phyloP scores from a whole-genome alignment of 495 filamentous ascomycete genomes.

The Penicillium diatomitis region DNA sequence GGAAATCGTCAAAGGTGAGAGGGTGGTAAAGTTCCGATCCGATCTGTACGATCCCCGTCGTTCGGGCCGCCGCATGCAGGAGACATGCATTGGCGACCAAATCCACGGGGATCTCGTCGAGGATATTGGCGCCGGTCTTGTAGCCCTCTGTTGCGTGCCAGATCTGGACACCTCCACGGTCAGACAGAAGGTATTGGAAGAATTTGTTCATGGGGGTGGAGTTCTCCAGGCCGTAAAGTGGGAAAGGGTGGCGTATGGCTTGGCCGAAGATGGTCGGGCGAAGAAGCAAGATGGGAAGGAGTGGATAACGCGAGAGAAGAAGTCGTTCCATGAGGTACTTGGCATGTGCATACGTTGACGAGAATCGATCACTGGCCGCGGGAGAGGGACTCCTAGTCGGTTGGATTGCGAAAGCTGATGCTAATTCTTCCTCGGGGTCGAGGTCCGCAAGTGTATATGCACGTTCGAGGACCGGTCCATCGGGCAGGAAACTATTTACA shows the following conservation, averaged over 20 bases:
- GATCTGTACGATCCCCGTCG: slow-evolving; percentile 26
- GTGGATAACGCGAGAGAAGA: slow-evolving; percentile 18
- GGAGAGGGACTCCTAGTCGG: slow-evolving; percentile 4
- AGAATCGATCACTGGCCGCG: slow-evolving; percentile 13
- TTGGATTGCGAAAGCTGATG: slow-evolving; percentile 15
- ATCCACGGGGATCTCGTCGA: slow-evolving; percentile 35
- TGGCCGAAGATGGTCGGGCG: slow-evolving; percentile 35
- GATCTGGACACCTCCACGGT: slow-evolving; percentile 19
- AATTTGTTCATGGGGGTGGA: slow-evolving; percentile 30
- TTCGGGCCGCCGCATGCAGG: slow-evolving; percentile 25
- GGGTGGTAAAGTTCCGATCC: slow-evolving; percentile 24
- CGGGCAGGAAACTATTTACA: slow-evolving; percentile 28
- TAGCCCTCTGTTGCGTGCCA: slow-evolving; percentile 29
- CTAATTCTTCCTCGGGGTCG: slow-evolving; percentile 26
- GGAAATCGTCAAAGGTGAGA: slow-evolving; percentile 21
- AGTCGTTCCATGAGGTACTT: slow-evolving; percentile 34
- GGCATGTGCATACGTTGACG: slow-evolving; percentile 29
- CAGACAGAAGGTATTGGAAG: slow-evolving; percentile 19
- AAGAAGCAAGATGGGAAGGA: slow-evolving; percentile 27
- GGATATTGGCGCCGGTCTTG: slow-evolving; percentile 21
- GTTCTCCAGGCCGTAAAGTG: slow-evolving; percentile 27
- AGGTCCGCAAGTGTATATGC: slow-evolving; percentile 17
- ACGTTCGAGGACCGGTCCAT: slow-evolving; percentile 24
- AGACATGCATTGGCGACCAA: slow-evolving; percentile 33
- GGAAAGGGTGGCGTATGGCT: slow-evolving; percentile 28